Base-by-base conservation (phyloP, 1,284 basidiomycete genomes). In the Austroboletus niveus region DNA sequence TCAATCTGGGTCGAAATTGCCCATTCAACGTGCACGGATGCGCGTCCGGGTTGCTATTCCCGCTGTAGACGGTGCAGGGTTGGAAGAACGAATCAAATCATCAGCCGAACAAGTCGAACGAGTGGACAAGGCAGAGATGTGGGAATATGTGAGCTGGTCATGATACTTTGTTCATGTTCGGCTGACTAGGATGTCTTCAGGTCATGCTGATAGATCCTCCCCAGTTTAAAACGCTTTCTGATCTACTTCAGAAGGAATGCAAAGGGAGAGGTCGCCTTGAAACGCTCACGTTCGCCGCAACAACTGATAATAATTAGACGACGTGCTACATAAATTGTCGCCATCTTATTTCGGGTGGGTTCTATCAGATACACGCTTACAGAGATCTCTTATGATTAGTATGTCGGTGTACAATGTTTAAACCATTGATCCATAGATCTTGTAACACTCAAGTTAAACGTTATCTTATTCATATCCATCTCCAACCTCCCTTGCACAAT, bases 1-100 rank as follows among this genome's bases (percentile, higher is more conserved):
- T 24, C 89, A 94, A 61, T 78, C 85, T 5, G 78, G 85, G 42
- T 87, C 87, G 2, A 90, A 87, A 9, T 80, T 99, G 17, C 92
- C 94, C 1, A 93, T 99, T 55, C 87, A 96, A 65, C 81, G 95
- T 44, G 92, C 94, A 3, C 79, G 89, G 50, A 98, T 99, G 96
- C 84, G 94, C 20, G 80, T 99, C 14, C 81, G 92, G 31, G 80
- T 99, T 34, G 83, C 83, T 2, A 81, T 98, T 72, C 87, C 94
- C 2, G 70, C 74, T 4, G 81, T 81, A 44, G 89, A 95, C 53
- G 87, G 81, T 30, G 87, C 91, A 63, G 72, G 71, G 17, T 69
- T 97, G 20, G 85, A 87, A 58, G 83, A 89, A 47, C 83, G 85
- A 70, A 72, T 99, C 4, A 56, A 88, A 6, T 81, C 85, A 55